Base-by-base conservation (phyloP, 331 rosid species). In the Arachis monticola region DNA sequence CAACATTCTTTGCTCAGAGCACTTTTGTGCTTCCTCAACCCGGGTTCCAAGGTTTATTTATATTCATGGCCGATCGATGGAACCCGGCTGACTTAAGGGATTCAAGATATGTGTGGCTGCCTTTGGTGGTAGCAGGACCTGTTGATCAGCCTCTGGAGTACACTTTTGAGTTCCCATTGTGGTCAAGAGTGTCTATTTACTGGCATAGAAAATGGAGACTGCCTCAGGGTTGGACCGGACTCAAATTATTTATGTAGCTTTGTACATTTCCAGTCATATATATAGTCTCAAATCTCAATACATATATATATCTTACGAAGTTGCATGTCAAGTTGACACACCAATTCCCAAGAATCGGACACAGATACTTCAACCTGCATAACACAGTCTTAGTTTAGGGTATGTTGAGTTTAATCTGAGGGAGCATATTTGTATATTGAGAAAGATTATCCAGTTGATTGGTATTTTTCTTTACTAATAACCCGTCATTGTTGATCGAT, bases 161-260 rank as follows among this genome's bases (percentile, higher is more conserved):
- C 85, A 92, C 76, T 73, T 95, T 95, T 77, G 92, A 92, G 62
- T 95, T 95, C 77, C 98, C 99, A 9, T 65, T 89, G 76, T 95
- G 99, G 99, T 89, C 97, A 12, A 84, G 99, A 79, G 92, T 92
- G 62, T 95, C 99, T 0, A 87, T 95, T 75, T 95, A 87, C 81
- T 95, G 99, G 99, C 99, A 95, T 74, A 87, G 92, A 75, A 92
- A 88, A 75, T 95, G 99, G 99, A 86, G 75, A 83, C 87, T 95
- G 71, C 97, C 97, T 77, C 82, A 75, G 78, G 47, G 92, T 5
- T 89, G 88, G 91, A 87, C 64, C 60, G 76, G 55, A 27, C 82
- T 44, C 74, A 84, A 80, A 80, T 75, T 74, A 83, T 53, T 53
- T 53, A 53, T 78, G 58, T 74, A 84, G 72, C 59, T 63, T 67